phyloP scores from a whole-genome alignment of 2,329 filamentous ascomycete species.

The Tolypocladium cylindrosporum region DNA sequence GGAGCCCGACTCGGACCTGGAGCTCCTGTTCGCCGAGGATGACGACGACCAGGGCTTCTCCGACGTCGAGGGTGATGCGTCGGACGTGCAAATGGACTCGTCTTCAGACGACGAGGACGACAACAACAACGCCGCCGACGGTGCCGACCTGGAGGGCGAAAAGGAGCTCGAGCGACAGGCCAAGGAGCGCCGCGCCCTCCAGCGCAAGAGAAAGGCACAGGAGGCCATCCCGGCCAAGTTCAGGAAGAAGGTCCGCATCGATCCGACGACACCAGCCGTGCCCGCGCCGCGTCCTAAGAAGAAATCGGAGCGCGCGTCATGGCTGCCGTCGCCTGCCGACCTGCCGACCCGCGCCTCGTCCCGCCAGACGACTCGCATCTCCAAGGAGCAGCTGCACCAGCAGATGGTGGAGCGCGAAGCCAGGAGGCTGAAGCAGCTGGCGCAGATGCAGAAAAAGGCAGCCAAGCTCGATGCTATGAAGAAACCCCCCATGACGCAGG shows the following conservation, averaged over 20 bases:
- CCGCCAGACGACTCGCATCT: conserved; percentile 46
- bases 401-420: conserved; percentile 67
- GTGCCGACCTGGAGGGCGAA: conserved; percentile 74
- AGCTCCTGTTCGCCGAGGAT: conserved; percentile 65
- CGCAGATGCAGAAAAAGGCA: conserved; percentile 55
- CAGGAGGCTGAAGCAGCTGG: conserved; percentile 60
- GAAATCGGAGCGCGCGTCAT: conserved; percentile 49
- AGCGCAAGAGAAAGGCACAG: conserved; percentile 71
- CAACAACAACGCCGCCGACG: conserved; percentile 49
- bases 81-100: conserved; percentile 78
- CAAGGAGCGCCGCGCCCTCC: conserved; percentile 54
- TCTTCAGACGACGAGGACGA: conserved; percentile 78
- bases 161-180: conserved; percentile 73
- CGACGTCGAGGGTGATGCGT: conserved; percentile 55
- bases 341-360: conserved; percentile 48
- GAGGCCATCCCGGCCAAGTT: conserved; percentile 62
- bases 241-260: conserved; percentile 68
- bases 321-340: conserved; percentile 45
- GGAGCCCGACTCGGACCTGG: conserved; percentile 58
- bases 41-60: conserved; percentile 61
- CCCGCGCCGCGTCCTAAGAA: conserved; percentile 44
- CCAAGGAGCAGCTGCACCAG: conserved; percentile 53
- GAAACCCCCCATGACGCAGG: conserved; percentile 78
- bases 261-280: conserved; percentile 33
- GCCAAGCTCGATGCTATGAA: conserved; percentile 65